Base-by-base conservation (phyloP, 1,284 basidiomycete species). In the Ceratobasidium sp. region DNA sequence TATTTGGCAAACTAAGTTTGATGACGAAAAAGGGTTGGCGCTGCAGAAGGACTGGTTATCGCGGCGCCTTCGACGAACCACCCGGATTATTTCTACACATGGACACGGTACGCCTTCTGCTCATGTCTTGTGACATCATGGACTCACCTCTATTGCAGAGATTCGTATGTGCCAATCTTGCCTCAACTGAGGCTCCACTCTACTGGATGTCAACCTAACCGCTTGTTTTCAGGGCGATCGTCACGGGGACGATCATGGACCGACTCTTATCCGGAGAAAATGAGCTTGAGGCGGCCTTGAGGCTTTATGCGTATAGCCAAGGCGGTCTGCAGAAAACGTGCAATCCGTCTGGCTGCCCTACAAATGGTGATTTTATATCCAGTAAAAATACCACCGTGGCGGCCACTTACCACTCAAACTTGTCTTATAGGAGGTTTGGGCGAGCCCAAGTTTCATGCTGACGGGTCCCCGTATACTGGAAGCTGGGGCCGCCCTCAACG, bases 391-490 rank as follows among this genome's bases (percentile, higher is more conserved):
- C 12, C 18, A 23, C 10, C 80, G 83, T 61, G 64, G 73, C 30
- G 61, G 57, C 4, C 76, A 61, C 64, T 76, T 23, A 59, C 57
- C 8, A 59, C 5, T 41, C 6, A 39, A 23, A 36, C 41, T 39
- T 18, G n/a, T 39, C 8, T 21, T 59, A 8, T 76, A n/a, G 84
- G 84, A 9, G 84, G 84, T 0, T 73, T 85, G 23, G 84, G 83
- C n/a, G 85, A 87, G 75, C 85, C 85, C 43, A 87, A 87, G 77
- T 86, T 83, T 75, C 60, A 83, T 30, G 79, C 81, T 5, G 77
- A 83, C 73, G 81, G 82, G 16, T 77, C 76, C 0, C 76, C 81
- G 0, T 84, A 82, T 76, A 76, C 73, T 1, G 81, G 76, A 4
- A 65, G 73, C 45, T 84, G 83, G 83, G 83, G 84, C 3, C 72